A percentile compares a stretch with the other conserved stretches of the same genome.
These are phyloP conservation scores for Voacanga thouarsii DNA, from an alignment of 257 asterid species.

Conservation along the genomic window DNA sequence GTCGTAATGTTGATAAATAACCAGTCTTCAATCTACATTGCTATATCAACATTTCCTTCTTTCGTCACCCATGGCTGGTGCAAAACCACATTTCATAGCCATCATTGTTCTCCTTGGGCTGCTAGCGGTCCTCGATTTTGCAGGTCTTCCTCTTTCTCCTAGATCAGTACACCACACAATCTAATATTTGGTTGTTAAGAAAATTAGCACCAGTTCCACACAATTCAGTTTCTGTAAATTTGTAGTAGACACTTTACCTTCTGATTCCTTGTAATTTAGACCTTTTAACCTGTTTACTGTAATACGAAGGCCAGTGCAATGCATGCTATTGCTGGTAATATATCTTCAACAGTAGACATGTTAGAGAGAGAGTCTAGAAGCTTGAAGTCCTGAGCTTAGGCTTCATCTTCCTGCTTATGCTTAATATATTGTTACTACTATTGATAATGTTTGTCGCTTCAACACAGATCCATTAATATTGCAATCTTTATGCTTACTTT, in stretches of 20 bases:
- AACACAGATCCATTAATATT: neutral
- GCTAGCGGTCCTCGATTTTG: conserved; percentile 9
- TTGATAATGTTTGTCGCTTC: no score
- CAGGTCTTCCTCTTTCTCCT: conserved; percentile 8
- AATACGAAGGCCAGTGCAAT: no score
- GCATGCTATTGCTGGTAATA: no score
- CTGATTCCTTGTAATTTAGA: neutral
- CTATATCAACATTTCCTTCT: neutral
- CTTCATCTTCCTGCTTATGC: no score
- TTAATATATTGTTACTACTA: neutral
- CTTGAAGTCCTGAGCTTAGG: no score
- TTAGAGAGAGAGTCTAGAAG: no score
- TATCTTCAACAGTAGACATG: no score
- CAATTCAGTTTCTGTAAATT: neutral
- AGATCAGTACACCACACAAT: neutral
- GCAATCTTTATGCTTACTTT: neutral
- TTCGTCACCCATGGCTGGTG: conserved; percentile 4
- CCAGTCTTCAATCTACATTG: neutral
- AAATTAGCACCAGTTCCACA: neutral
- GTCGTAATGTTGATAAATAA: neutral
- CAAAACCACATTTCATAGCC: conserved; percentile 1
- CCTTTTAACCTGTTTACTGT: neutral
- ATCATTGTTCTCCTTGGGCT: conserved; percentile 11
- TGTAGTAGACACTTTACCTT: neutral
- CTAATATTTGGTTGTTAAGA: neutral